Evolutionary conservation across 306 rosid species (phyloP), one percentile per base, ranked within the genome.

Genomic region (Castanea sativa): DNA sequence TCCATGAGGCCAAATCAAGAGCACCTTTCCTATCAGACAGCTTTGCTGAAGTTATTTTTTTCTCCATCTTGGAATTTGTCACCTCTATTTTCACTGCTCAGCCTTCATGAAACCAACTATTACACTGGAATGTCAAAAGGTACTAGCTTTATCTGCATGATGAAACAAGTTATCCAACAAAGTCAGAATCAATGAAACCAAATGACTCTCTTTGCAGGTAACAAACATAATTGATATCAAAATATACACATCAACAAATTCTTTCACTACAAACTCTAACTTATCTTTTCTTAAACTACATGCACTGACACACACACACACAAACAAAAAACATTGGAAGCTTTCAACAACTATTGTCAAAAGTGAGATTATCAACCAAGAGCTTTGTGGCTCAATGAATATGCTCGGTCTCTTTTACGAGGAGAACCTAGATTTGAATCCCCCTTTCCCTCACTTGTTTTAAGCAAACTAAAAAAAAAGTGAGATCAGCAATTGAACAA

Each of bases 1-100:
- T 45, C 97, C 97, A 92, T 6, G 97, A 84, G 2, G 94, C 94
- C 19, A 85, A 85, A 80, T 92, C 97, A 75, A 88, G 25, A 55
- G 87, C 12, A 13, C 84, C 80, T 85, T 92, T 90, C 83, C 84
- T 79, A 74, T 88, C 90, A 64, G 81, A 87, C 77, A 87, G 88
- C 73, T 75, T 83, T 23, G 84, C 57, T 19, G 93, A 79, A 84
- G 87, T 58, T 94, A 90, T 92, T 20, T 74, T 76, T 73, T 79
- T 69, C 74, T 60, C 71, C 67, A 58, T 75, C 77, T 77, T 79
- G 78, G 57, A 75, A 83, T 61, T 63, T 11, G 51, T 52, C 49
- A 71, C 63, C 61, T 33, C 74, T 75, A 59, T 58, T 60, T 43
- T 83, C 79, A 86, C 81, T 10, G 45, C 41, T 74, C 80, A 14